These are phyloP conservation scores for Setaria viridis DNA, from an alignment of 202 grass and related monocot species.

Conservation along the genomic window DNA sequence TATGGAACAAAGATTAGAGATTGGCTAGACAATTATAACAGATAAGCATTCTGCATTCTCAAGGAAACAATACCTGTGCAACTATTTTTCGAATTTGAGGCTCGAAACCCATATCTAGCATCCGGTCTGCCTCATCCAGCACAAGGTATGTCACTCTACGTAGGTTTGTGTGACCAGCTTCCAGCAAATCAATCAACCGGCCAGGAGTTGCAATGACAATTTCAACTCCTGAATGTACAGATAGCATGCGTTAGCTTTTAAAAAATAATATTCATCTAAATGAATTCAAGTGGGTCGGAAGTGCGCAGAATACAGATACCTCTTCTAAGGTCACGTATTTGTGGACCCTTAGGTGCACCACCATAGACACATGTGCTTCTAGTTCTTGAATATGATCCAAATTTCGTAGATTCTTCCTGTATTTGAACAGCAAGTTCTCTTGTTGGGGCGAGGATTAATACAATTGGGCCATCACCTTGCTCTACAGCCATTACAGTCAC, in stretches of 20 bases:
- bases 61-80: slow-evolving; percentile 65
- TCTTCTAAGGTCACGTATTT: slow-evolving; percentile 88
- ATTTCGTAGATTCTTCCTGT: slow-evolving; percentile 90
- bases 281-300: neutral
- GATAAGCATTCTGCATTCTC: slow-evolving; percentile 16
- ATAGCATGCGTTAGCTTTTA: neutral
- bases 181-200: slow-evolving; percentile 90
- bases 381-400: slow-evolving; percentile 74
- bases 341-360: slow-evolving; percentile 91
- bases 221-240: slow-evolving; percentile 72
- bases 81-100: slow-evolving; percentile 98
- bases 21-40: neutral
- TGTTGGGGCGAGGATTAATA: slow-evolving; percentile 91
- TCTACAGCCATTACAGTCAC: slow-evolving; percentile 52
- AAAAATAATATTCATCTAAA: neutral
- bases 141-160: slow-evolving; percentile 90
- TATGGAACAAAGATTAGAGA: slow-evolving; percentile 22
- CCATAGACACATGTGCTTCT: slow-evolving; percentile 92
- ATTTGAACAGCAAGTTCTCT: slow-evolving; percentile 95
- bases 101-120: slow-evolving; percentile 99
- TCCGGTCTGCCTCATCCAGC: slow-evolving; percentile 94
- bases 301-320: slow-evolving; percentile 40
- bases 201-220: slow-evolving; percentile 94
- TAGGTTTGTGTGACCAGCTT: slow-evolving; percentile 87
- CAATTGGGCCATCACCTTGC: slow-evolving; percentile 86